Evolutionary conservation across 163 green algal genomes (phyloP).

Genomic region (Chlorella variabilis): DNA sequence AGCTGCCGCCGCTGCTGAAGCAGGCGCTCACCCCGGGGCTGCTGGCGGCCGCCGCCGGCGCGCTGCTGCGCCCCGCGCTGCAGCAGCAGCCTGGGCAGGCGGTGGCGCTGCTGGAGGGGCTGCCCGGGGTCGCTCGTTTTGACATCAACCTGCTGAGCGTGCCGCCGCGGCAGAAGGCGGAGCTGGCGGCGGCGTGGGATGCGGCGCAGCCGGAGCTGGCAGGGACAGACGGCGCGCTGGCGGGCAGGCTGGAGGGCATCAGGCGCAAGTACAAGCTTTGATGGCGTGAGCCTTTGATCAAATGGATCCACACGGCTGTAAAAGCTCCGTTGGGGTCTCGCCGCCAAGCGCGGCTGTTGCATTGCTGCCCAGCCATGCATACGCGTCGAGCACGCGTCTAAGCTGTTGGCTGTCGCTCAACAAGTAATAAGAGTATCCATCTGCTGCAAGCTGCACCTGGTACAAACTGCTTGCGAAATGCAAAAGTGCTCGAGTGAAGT

Average conservation of each 20-base stretch:
- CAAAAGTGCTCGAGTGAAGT: too few relatives aligned
- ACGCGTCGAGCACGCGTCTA: not conserved
- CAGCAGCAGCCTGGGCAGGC: conserved; percentile 23
- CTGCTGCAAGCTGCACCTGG: too few relatives aligned
- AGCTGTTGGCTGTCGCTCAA: too few relatives aligned
- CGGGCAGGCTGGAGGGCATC: not conserved
- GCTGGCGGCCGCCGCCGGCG: conserved; percentile 48
- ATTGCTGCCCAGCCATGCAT: too few relatives aligned
- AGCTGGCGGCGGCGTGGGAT: conserved; percentile 18
- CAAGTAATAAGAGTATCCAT: too few relatives aligned
- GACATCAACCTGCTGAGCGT: conserved; percentile 63
- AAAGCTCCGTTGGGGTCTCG: too few relatives aligned
- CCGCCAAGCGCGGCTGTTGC: too few relatives aligned
- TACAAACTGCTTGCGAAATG: too few relatives aligned
- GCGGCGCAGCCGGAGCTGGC: not conserved
- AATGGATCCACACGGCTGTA: too few relatives aligned
- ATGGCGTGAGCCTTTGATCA: not conserved
- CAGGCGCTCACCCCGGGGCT: conserved; percentile 66
- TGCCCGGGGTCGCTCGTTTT: conserved; percentile 69
- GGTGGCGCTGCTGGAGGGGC: conserved; percentile 53
- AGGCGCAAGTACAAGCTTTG: conserved; percentile 16
- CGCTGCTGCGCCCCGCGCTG: conserved; percentile 46
- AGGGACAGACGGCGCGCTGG: not conserved
- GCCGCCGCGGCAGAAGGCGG: conserved; percentile 7
- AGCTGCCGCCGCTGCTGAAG: conserved; percentile 71